A percentile compares a stretch with the other conserved stretches of the same genome.
Conservation (phyloP, 768 basidiomycete species). For the Lanmaoa pseudosensibilis region DNA sequence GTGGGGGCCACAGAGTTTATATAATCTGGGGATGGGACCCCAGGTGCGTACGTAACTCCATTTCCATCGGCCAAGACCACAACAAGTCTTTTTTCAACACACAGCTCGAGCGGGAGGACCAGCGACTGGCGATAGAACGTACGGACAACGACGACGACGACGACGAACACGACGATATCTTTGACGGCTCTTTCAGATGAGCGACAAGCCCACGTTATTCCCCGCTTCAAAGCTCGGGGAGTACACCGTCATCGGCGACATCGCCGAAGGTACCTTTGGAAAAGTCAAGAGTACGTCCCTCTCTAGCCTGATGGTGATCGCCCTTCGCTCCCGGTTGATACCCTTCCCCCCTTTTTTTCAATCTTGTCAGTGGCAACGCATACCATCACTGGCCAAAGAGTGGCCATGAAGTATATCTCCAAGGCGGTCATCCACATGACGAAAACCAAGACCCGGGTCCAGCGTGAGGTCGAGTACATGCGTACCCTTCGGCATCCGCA, state of each 20-base stretch:
- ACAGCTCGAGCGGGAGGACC: slow-evolving; percentile 1
- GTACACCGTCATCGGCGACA: slow-evolving; percentile 83
- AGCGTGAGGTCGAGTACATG: slow-evolving; percentile 97
- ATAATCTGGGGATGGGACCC: slow-evolving; percentile 25
- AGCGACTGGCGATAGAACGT: slow-evolving; percentile 1
- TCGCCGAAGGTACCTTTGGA: slow-evolving; percentile 97
- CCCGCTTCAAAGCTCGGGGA: slow-evolving; percentile 81
- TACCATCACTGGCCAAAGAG: slow-evolving; percentile 90
- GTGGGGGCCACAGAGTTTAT: slow-evolving; percentile 15
- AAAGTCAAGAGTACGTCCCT: slow-evolving; percentile 91
- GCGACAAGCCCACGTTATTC: slow-evolving; percentile 34
- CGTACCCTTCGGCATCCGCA: slow-evolving; percentile 91
- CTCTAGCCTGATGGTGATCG: slow-evolving; percentile 13
- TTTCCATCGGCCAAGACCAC: slow-evolving; percentile 23
- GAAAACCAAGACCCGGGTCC: slow-evolving; percentile 89
- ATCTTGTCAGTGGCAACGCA: slow-evolving; percentile 78
- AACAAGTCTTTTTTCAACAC: slow-evolving; percentile 27
- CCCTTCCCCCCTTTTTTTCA: slow-evolving; percentile 6
- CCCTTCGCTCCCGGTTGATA: slow-evolving; percentile 13
- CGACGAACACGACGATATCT: slow-evolving; percentile 8
- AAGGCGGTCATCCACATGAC: slow-evolving; percentile 91
- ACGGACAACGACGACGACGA: slow-evolving; percentile 7
- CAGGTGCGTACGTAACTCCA: slow-evolving; percentile 21
- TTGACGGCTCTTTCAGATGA: slow-evolving; percentile 25
- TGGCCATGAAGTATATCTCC: slow-evolving; percentile 97